These are phyloP conservation scores for Lactarius indigo DNA, from an alignment of 768 basidiomycete genomes.

Conservation along the genomic window DNA sequence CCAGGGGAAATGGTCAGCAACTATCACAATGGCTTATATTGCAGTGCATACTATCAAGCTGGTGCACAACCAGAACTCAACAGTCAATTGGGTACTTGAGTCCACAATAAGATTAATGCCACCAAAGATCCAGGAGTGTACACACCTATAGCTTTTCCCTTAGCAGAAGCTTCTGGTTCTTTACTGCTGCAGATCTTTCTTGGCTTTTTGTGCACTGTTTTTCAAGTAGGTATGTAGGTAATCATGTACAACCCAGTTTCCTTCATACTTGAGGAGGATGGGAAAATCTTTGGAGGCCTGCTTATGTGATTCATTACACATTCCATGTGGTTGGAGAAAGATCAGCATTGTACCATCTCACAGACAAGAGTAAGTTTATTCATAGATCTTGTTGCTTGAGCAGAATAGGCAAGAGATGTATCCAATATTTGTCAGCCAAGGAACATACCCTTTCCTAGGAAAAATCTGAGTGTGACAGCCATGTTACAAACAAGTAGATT, in stretches of 20 bases:
- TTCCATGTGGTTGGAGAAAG: not conserved
- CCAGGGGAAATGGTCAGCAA: too few species aligned
- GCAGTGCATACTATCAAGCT: too few species aligned
- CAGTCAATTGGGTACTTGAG: too few species aligned
- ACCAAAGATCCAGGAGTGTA: not conserved
- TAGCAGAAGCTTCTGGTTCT: not conserved
- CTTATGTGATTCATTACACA: not conserved
- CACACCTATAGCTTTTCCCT: constrained; percentile 2
- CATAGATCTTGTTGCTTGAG: not conserved
- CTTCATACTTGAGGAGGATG: not conserved
- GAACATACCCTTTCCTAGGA: not conserved
- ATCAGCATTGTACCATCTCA: not conserved
- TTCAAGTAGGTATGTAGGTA: not conserved
- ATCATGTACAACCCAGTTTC: not conserved
- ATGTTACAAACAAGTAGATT: not conserved
- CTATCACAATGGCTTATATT: too few species aligned
- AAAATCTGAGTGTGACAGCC: not conserved
- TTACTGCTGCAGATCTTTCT: not conserved
- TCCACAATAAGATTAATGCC: too few species aligned
- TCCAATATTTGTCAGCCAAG: not conserved
- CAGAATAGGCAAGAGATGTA: not conserved
- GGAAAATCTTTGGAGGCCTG: not conserved
- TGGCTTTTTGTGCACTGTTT: constrained; percentile 2
- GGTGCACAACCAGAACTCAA: too few species aligned
- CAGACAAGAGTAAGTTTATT: not conserved